These are phyloP conservation scores for Hygrophorus pudorinus DNA, from an alignment of 768 basidiomycete species.

Conservation along the genomic window DNA sequence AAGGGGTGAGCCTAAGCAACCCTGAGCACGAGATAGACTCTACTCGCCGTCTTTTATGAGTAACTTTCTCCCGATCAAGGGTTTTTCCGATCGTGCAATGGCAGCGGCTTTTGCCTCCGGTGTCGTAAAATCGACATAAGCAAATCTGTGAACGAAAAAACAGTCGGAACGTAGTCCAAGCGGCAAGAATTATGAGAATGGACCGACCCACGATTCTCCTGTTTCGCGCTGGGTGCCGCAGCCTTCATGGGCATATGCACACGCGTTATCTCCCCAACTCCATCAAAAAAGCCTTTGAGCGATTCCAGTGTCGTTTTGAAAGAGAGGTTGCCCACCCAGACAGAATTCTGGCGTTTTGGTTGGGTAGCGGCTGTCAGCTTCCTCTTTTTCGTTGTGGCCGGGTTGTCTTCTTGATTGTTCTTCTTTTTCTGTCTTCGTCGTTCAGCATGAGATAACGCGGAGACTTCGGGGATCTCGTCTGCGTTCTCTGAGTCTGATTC, in stretches of 20 bases:
- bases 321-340: constrained; percentile 94
- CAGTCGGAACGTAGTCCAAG: constrained; percentile 3
- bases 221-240: constrained; percentile 34
- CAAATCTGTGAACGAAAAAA: constrained; percentile 54
- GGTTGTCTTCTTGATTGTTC: constrained; percentile 21
- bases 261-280: constrained; percentile 64
- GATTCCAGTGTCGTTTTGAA: constrained; percentile 78
- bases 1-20: neutral
- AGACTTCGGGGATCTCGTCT: constrained; percentile 24
- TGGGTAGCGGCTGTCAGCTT: constrained; percentile 31
- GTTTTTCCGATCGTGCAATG: constrained; percentile 72
- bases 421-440: constrained; percentile 51
- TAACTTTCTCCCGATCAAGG: constrained; percentile 74
- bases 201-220: constrained; percentile 74
- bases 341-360: constrained; percentile 68
- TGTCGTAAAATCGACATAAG: constrained; percentile 90
- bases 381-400: constrained; percentile 32
- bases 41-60: constrained; percentile 86
- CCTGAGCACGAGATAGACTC: constrained; percentile 1
- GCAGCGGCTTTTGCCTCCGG: constrained; percentile 65
- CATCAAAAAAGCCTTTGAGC: constrained; percentile 62
- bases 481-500: constrained; percentile 12
- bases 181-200: constrained; percentile 10
- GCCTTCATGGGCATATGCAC: constrained; percentile 81
- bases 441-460: constrained; percentile 69